phyloP scores from a whole-genome alignment of 768 basidiomycete genomes.

The Phylloporus sp. region DNA sequence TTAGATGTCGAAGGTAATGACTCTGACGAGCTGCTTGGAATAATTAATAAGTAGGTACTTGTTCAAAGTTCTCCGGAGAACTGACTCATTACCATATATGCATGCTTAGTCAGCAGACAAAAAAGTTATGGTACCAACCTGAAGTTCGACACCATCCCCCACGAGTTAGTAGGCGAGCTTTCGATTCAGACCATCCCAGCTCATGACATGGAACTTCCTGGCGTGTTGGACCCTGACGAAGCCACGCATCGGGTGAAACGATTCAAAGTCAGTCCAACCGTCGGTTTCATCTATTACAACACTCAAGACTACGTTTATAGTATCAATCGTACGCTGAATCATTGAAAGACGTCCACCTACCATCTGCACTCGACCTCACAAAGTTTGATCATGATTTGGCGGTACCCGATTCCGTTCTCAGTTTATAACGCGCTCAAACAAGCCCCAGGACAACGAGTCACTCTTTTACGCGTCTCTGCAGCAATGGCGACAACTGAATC shows the following conservation, averaged over 20 bases:
- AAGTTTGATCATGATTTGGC: conserved; percentile 60
- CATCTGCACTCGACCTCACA: conserved; percentile 54
- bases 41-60: too few relatives aligned
- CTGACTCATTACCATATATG: too few relatives aligned
- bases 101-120: conserved; percentile 9
- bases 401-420: conserved; percentile 25
- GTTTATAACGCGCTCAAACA: background rate
- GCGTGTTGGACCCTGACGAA: conserved; percentile 15
- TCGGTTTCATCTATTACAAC: background rate
- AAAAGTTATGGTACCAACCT: background rate
- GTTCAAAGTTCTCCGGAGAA: too few relatives aligned
- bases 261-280: conserved; percentile 42
- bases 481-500: conserved; percentile 77
- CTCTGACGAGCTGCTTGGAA: too few relatives aligned
- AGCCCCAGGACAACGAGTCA: conserved; percentile 63
- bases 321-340: conserved; percentile 69
- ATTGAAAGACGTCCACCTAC: conserved; percentile 68
- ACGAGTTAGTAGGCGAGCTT: too few relatives aligned
- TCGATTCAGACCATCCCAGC: too few relatives aligned
- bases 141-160: too few relatives aligned
- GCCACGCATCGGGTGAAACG: conserved; percentile 40
- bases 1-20: too few relatives aligned
- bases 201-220: conserved; percentile 9
- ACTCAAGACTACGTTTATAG: conserved; percentile 32
- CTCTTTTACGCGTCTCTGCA: conserved; percentile 73